These are phyloP conservation scores for Kurtzmaniella quercitrusa DNA, from an alignment of 1,139 yeast species.

Conservation along the genomic window DNA sequence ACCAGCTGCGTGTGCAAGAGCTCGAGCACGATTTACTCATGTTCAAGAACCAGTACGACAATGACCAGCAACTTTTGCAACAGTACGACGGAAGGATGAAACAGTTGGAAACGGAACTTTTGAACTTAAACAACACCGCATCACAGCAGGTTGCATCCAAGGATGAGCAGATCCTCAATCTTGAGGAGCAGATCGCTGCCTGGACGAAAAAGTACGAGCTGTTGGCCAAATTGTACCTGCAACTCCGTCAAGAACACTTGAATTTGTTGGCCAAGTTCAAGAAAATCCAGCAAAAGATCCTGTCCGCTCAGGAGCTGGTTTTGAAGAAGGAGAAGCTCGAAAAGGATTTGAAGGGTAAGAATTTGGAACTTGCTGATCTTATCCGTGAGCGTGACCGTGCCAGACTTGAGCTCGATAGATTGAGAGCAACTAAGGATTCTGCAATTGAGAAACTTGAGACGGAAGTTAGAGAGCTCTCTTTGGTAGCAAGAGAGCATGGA, in stretches of 20 bases:
- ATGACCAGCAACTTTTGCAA: constrained; percentile 76
- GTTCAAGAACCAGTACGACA: constrained; percentile 78
- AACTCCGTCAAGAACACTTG: constrained; percentile 87
- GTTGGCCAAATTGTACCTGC: constrained; percentile 84
- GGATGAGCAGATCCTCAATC: constrained; percentile 63
- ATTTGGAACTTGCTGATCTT: constrained; percentile 82
- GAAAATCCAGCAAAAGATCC: constrained; percentile 82
- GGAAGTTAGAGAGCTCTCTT: constrained; percentile 59
- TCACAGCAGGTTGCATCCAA: constrained; percentile 73
- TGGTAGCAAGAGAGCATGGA: constrained; percentile 59
- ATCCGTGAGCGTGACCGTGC: constrained; percentile 90
- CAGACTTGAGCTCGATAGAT: constrained; percentile 73
- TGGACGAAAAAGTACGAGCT: constrained; percentile 91
- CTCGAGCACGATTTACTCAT: constrained; percentile 76
- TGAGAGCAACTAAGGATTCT: constrained; percentile 60
- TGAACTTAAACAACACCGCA: constrained; percentile 59
- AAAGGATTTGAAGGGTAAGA: constrained; percentile 79
- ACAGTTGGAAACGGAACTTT: constrained; percentile 71
- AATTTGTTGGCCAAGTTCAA: constrained; percentile 76
- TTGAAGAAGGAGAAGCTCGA: constrained; percentile 81
- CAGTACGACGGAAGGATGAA: constrained; percentile 88
- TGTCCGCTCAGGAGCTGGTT: constrained; percentile 89
- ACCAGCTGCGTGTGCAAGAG: constrained; percentile 76
- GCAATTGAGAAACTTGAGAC: constrained; percentile 67
- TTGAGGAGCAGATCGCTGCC: constrained; percentile 71